phyloP scores from a whole-genome alignment of 345 rosid genomes.

The Linum tenue region DNA sequence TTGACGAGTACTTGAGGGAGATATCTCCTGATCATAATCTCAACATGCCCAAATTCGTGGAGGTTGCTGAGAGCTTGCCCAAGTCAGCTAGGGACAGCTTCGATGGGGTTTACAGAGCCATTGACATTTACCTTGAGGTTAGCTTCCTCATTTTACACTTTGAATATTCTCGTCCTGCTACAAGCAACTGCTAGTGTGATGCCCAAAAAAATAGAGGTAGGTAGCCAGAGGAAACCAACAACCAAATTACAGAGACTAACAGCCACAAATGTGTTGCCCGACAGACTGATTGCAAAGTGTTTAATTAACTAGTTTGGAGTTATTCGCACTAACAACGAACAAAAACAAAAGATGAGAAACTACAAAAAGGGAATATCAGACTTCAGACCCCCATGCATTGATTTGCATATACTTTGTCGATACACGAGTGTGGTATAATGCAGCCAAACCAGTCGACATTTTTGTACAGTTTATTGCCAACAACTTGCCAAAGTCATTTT shows the following conservation, averaged over 20 bases:
- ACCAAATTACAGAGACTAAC: background rate
- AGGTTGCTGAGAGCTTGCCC: slow-evolving; percentile 67
- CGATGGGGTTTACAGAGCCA: slow-evolving; percentile 73
- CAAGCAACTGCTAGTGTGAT: background rate
- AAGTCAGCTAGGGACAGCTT: slow-evolving; percentile 62
- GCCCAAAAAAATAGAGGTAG: background rate
- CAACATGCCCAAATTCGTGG: slow-evolving; percentile 49
- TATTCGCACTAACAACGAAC: background rate
- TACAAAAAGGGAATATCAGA: background rate
- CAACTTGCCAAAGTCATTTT: background rate
- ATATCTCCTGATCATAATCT: slow-evolving; percentile 71
- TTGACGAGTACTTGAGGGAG: slow-evolving; percentile 56
- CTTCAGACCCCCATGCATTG: background rate
- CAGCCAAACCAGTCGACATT: background rate
- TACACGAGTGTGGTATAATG: too few species aligned
- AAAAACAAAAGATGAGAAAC: too few species aligned
- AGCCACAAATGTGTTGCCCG: background rate
- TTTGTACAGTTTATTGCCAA: background rate
- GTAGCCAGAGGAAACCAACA: background rate
- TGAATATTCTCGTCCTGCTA: background rate
- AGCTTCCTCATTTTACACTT: slow-evolving; percentile 5
- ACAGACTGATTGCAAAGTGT: background rate
- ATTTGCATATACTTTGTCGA: too few species aligned
- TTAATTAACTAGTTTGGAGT: too few species aligned
- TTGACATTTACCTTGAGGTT: slow-evolving; percentile 73